Evolutionary conservation across 2,329 filamentous ascomycete genomes (phyloP), one percentile per base, ranked within the genome.

Genomic region (Talaromyces sp.): DNA sequence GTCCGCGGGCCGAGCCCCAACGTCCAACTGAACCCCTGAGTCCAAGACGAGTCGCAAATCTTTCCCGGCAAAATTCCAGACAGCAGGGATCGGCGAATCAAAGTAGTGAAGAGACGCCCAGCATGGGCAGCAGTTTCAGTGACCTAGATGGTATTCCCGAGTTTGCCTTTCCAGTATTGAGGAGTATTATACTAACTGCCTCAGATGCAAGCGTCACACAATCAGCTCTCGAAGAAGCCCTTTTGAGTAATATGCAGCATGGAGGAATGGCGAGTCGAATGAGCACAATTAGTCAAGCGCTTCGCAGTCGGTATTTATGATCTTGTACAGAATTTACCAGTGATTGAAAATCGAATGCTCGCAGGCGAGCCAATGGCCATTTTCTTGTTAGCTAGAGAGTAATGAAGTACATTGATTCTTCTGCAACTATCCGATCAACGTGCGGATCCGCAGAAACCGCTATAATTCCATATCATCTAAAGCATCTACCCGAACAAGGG

Each of bases 41-140:
- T 62, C 82, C 84, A 0, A 78, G 79, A 41, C 83, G 85, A 47
- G 75, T 82, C 8, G 81, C 80, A 1, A 82, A 84, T 50, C 69
- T 85, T 16, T 78, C 80, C 2, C 78, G 77, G 39, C 73, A 82
- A 24, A 84, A 81, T 65, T 83, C 84, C 0, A 77, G 79, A n/a
- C 75, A 75, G 47, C 74, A 74, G 11, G 67, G 72, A 60, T 72
- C 76, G 49, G 75, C 75, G 2, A 75, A 75, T 47, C 80, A 82
- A 31, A 78, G 80, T 13, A 86, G 83, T 64, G 84, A 86, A 66
- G 84, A 84, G 13, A 85, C 83, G 10, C 85, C 85, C 3, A 87
- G 85, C 67, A 87, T 87, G 84, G 87, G 87, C 0, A 88, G 86
- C 67, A 88, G 86, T 64, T 89, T 89, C 70, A 88, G 85, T 69